phyloP scores from a whole-genome alignment of 169 alveolate species.

The Eimeria necatrix region DNA sequence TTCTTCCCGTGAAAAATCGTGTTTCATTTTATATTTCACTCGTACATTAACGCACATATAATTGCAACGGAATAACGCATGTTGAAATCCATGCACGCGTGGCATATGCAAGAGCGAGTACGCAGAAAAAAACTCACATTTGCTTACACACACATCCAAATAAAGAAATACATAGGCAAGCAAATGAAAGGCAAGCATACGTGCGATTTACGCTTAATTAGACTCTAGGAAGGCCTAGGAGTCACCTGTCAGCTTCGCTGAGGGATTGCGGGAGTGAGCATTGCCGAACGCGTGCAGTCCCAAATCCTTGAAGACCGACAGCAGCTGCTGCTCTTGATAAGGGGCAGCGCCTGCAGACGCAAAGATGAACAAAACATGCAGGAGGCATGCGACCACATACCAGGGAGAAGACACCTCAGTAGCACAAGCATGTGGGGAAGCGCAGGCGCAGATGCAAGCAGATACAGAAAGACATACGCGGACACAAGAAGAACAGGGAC shows the following conservation, averaged over 20 bases:
- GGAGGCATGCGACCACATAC: too few species aligned
- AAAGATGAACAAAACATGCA: not conserved
- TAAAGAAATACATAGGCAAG: too few species aligned
- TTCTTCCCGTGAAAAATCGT: not conserved
- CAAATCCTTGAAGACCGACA: conserved; percentile 76
- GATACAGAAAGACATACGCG: not conserved
- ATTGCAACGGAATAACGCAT: not conserved
- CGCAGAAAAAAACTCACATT: not conserved
- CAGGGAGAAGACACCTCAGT: too few species aligned
- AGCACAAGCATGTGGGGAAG: too few species aligned
- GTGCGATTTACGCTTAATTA: too few species aligned
- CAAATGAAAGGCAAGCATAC: too few species aligned
- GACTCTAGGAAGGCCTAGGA: too few species aligned
- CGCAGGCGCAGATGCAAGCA: not conserved
- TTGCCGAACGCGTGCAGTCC: conserved; percentile 82
- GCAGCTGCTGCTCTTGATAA: conserved; percentile 82
- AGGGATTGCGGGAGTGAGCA: conserved; percentile 84
- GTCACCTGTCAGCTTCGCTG: conserved; percentile 80
- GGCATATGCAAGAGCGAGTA: not conserved
- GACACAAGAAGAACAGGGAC: not conserved
- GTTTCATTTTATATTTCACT: not conserved
- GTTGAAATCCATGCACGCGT: not conserved
- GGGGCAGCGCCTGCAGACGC: conserved; percentile 71
- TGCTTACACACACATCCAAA: too few species aligned
- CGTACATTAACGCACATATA: not conserved